Percentiles rank a stretch among this genome's conserved stretches.
Evolutionary conservation across 148 eudicot genomes (phyloP).

Genomic region (Amaranthus palmeri): DNA sequence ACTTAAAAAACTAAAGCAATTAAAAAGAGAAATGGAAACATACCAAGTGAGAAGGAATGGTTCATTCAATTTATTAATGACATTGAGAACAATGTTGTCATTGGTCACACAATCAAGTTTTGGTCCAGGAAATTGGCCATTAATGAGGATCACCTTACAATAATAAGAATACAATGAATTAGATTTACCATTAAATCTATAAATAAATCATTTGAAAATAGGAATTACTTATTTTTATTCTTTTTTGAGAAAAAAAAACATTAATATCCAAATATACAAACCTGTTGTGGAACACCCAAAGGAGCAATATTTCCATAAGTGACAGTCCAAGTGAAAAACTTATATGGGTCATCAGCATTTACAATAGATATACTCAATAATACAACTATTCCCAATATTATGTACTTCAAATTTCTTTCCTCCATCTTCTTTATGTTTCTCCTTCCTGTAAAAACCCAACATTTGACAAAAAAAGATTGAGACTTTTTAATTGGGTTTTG

Average conservation of each 20-base stretch:
- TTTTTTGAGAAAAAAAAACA: background rate
- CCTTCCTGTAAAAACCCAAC: background rate
- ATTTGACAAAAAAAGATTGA: background rate
- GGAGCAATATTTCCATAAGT: slow-evolving; percentile 83
- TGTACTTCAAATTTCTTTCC: slow-evolving; percentile 19
- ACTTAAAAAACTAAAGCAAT: too few species aligned
- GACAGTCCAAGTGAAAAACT: slow-evolving; percentile 70
- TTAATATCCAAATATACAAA: slow-evolving; percentile 11
- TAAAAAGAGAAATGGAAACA: background rate
- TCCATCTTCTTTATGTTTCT: slow-evolving; percentile 29
- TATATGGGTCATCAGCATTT: slow-evolving; percentile 69
- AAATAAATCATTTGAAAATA: background rate
- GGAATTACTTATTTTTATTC: background rate
- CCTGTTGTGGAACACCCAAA: slow-evolving; percentile 78
- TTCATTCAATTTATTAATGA: slow-evolving; percentile 70
- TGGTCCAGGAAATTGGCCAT: slow-evolving; percentile 97
- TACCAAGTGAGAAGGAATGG: slow-evolving; percentile 93
- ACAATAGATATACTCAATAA: slow-evolving; percentile 39
- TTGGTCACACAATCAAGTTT: slow-evolving; percentile 72
- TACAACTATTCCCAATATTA: slow-evolving; percentile 26
- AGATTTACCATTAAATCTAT: background rate
- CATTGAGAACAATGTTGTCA: slow-evolving; percentile 76
- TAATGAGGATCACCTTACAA: slow-evolving; percentile 74
- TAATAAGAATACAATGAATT: slow-evolving; percentile 4
- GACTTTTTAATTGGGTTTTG: background rate